phyloP scores from a whole-genome alignment of 805 yeast genomes.

The Ascoidea asiatica region DNA sequence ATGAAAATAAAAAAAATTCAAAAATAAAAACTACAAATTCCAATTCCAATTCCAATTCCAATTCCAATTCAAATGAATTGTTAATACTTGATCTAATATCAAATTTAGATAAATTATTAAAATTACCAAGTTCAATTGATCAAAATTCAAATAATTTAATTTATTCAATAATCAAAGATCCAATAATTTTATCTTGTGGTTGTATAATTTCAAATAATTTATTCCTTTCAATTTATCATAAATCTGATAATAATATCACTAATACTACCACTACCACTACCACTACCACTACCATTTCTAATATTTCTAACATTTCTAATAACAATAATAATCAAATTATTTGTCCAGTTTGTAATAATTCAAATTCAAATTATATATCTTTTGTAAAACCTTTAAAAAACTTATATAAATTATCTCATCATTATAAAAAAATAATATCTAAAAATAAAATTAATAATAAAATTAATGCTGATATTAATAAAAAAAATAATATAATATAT shows the following conservation, averaged over 20 bases:
- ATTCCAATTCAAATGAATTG: too few relatives aligned
- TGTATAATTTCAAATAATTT: slow-evolving; percentile 7
- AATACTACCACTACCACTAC: not conserved
- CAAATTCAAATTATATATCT: not conserved
- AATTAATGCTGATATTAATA: not conserved
- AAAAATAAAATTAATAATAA: too few relatives aligned
- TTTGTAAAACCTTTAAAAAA: not conserved
- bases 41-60: too few relatives aligned
- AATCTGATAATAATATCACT: not conserved
- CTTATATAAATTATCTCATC: not conserved
- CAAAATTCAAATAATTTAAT: not conserved
- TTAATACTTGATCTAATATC: too few relatives aligned
- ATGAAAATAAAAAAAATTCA: too few relatives aligned
- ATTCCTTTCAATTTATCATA: not conserved
- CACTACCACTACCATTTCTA: not conserved
- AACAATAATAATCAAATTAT: not conserved
- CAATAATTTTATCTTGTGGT: slow-evolving; percentile 9
- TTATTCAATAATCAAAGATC: slow-evolving; percentile 3
- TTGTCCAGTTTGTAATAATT: not conserved
- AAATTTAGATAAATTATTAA: not conserved
- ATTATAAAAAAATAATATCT: not conserved
- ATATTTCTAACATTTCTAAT: not conserved
- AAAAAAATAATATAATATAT: not conserved
- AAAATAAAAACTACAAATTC: too few relatives aligned
- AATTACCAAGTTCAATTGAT: not conserved